Percentiles rank a stretch among this genome's conserved stretches.
Conservation (phyloP, 495 filamentous ascomycete genomes). For the Hypomontagnella submonticulosa region DNA sequence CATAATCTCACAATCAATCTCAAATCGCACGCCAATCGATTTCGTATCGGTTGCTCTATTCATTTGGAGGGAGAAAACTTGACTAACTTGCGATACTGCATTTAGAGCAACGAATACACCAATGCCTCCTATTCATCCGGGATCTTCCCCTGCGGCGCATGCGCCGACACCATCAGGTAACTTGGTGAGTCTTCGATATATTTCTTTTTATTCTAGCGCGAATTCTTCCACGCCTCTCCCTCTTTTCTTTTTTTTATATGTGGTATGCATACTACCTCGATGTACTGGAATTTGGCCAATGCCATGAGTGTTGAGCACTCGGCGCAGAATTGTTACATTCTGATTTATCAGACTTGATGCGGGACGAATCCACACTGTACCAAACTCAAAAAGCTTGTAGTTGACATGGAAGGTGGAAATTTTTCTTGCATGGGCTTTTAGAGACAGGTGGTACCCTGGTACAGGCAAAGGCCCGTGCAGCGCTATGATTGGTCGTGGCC, state of each 20-base stretch:
- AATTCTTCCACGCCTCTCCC: neutral
- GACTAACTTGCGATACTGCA: conserved; percentile 17
- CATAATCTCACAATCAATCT: neutral
- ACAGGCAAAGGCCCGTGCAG: conserved; percentile 27
- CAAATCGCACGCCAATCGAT: neutral
- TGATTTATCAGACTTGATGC: conserved; percentile 4
- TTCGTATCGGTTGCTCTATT: neutral
- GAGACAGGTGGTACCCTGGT: conserved; percentile 24
- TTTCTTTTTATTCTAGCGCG: neutral
- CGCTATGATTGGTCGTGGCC: conserved; percentile 31
- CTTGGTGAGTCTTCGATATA: conserved; percentile 37
- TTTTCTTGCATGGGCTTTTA: conserved; percentile 24
- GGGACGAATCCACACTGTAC: neutral
- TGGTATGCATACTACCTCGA: conserved; percentile 1
- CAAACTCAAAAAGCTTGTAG: conserved; percentile 13
- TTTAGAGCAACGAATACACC: conserved; percentile 31
- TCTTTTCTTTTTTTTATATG: conserved; percentile 1
- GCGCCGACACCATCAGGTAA: conserved; percentile 47
- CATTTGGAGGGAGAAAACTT: neutral
- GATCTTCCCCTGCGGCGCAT: conserved; percentile 47
- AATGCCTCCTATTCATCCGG: conserved; percentile 24
- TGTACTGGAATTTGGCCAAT: neutral
- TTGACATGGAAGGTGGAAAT: conserved; percentile 26
- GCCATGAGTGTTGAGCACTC: conserved; percentile 5
- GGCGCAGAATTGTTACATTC: conserved; percentile 10